These are phyloP conservation scores for Draba incana DNA, from an alignment of 345 rosid species.

Conservation along the genomic window DNA sequence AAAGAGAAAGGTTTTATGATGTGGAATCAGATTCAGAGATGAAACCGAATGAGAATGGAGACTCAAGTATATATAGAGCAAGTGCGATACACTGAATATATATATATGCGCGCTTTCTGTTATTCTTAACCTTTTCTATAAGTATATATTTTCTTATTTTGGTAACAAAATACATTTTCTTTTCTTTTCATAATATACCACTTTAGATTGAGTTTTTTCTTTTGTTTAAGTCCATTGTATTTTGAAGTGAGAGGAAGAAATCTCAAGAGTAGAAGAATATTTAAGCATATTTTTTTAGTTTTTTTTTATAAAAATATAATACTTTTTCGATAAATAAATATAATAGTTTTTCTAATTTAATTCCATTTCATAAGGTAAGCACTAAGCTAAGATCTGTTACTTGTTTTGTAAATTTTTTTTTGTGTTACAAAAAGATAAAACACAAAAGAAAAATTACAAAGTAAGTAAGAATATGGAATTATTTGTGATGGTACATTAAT, in stretches of 20 bases:
- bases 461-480: not conserved
- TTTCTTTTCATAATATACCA: not conserved
- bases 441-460: not conserved
- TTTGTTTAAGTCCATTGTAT: not conserved
- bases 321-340: too few species aligned
- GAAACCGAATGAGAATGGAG: conserved; percentile 10
- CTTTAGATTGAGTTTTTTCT: too few species aligned
- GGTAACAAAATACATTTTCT: not conserved
- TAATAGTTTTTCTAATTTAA: too few species aligned
- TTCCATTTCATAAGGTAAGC: too few species aligned
- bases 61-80: conserved; percentile 21
- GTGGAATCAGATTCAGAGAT: conserved; percentile 30
- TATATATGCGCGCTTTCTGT: conserved; percentile 10
- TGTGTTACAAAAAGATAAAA: too few species aligned
- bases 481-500: not conserved
- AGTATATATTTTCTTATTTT: not conserved
- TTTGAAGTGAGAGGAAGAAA: too few species aligned
- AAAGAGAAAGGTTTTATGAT: not conserved
- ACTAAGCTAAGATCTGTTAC: conserved; percentile 6
- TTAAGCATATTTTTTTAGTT: too few species aligned
- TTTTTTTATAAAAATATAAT: too few species aligned
- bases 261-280: too few species aligned
- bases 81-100: conserved; percentile 7
- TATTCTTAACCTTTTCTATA: accelerated
- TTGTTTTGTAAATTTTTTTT: not conserved